Conservation (phyloP, 179 eudicot species). For the Spergularia azorica region DNA sequence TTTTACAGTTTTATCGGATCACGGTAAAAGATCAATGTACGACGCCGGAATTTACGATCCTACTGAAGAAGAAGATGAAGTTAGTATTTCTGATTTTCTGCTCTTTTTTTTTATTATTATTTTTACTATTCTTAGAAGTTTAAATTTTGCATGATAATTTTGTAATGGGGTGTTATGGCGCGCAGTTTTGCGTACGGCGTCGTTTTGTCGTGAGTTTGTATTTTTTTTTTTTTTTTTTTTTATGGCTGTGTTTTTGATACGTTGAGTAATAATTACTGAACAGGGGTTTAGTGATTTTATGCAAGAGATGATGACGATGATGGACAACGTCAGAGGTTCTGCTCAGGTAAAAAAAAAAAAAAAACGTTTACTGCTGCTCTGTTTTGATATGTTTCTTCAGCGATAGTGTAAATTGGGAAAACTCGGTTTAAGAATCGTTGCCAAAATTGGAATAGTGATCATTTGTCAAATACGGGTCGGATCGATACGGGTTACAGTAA, state of each 20-base stretch:
- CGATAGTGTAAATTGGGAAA: too few species aligned
- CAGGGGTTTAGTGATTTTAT: constrained; percentile 90
- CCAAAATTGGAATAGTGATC: too few species aligned
- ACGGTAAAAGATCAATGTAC: constrained; percentile 78
- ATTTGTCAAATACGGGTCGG: too few species aligned
- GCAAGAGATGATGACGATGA: constrained; percentile 81
- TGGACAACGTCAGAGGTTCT: constrained; percentile 54
- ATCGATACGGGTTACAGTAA: too few species aligned
- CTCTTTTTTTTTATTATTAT: neutral
- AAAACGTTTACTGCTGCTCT: too few species aligned
- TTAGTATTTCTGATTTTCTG: constrained; percentile 17
- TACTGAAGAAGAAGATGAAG: constrained; percentile 74
- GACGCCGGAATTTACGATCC: constrained; percentile 88
- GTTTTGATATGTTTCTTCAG: too few species aligned
- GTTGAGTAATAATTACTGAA: constrained; percentile 18
- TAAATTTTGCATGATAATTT: constrained; percentile 9
- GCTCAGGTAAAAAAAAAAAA: neutral
- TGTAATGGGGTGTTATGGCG: neutral
- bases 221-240: neutral
- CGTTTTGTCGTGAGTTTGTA: neutral
- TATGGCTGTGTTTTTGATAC: neutral
- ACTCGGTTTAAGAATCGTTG: too few species aligned
- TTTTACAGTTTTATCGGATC: constrained; percentile 74
- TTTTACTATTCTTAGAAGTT: neutral
- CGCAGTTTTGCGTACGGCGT: neutral